Percentiles rank a stretch among this genome's conserved stretches.
Conservation (phyloP, 2,329 filamentous ascomycete species). For the Malbranchea zuffiana region DNA sequence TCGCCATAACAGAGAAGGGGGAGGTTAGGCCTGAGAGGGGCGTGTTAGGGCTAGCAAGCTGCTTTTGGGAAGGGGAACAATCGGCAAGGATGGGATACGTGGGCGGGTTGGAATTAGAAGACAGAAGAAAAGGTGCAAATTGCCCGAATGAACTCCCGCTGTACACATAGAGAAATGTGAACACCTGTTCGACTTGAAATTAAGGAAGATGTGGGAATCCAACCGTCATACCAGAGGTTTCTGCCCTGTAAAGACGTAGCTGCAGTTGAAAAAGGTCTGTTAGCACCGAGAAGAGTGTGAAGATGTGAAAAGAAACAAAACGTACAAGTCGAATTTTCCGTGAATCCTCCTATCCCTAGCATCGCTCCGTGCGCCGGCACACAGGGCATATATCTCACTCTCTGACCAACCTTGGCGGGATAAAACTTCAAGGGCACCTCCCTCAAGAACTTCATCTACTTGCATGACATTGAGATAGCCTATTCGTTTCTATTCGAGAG, state of each 20-base stretch:
- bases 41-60: too few relatives aligned
- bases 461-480: conserved; percentile 21
- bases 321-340: conserved; percentile 20
- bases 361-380: conserved; percentile 25
- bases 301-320: conserved; percentile 7
- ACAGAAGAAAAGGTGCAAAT: too few relatives aligned
- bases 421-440: conserved; percentile 20
- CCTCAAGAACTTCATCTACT: conserved; percentile 21
- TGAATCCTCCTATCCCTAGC: conserved; percentile 24
- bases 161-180: too few relatives aligned
- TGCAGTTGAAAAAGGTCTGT: neutral
- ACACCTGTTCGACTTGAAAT: too few relatives aligned
- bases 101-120: too few relatives aligned
- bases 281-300: neutral
- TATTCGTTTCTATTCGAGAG: conserved; percentile 16
- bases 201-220: too few relatives aligned
- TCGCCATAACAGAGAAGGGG: too few relatives aligned
- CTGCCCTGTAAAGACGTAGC: conserved; percentile 8
- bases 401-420: conserved; percentile 19
- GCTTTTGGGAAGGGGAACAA: too few relatives aligned
- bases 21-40: too few relatives aligned
- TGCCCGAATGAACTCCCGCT: too few relatives aligned
- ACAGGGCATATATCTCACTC: conserved; percentile 23
- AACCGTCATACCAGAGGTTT: too few relatives aligned
- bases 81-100: too few relatives aligned